Evolutionary conservation across 2,329 filamentous ascomycete species (phyloP), one percentile per base, ranked within the genome.

Genomic region (Aspergillus brasiliensis): DNA sequence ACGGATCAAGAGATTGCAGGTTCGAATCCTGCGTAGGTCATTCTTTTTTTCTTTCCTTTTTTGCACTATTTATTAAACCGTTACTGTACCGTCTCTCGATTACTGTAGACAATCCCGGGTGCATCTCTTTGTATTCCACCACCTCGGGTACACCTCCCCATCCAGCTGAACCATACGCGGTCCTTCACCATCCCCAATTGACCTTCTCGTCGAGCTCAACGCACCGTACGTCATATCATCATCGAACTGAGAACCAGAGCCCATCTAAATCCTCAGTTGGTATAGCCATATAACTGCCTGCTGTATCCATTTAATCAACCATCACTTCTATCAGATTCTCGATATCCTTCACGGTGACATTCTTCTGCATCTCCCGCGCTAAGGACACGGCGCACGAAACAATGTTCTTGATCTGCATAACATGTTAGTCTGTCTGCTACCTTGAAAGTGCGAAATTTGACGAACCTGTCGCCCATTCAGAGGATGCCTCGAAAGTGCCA

Each of bases 1-100:
- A 78, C 78, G 78, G 77, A 79, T 80, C 78, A 78, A 79, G 76
- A 80, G 77, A 79, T 79, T 80, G 75, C 73, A 77, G 77, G 77
- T 80, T 79, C 77, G 77, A 79, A 55, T 66, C 71, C 71, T 73
- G 70, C 71, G 71, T 73, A 47, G 40, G 31, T 56, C 40, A 46
- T 56, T 27, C 7, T 23, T 6, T 40, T 19, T 56, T 37, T 15
- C 40, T 19, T 19, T 31, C 19, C 13, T 8, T 27, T 28, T 28
- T 49, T 31, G 11, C 6, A n/a, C 11, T 13, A 31, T 31, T 5
- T 5, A n/a, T n/a, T n/a, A n/a, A n/a, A n/a, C n/a, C n/a, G n/a
- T n/a, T n/a, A n/a, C n/a, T n/a, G n/a, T n/a, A n/a, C n/a, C n/a
- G n/a, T n/a, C n/a, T n/a, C n/a, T n/a, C n/a, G n/a, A n/a, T n/a